Evolutionary conservation across 805 yeast genomes (phyloP).

Genomic region (Candida railenensis): DNA sequence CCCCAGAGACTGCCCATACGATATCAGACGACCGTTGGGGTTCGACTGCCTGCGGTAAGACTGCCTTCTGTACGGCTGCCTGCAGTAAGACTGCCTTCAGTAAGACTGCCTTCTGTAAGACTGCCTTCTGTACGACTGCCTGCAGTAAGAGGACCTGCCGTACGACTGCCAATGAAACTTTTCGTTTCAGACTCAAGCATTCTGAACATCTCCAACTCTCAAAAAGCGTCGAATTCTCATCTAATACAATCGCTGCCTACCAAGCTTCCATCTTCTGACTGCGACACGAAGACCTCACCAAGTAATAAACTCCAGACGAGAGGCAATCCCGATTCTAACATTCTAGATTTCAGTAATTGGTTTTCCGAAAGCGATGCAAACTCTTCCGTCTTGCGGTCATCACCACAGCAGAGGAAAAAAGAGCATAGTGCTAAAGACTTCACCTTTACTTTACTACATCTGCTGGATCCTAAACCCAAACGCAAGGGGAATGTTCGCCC

Average conservation of each 20-base stretch:
- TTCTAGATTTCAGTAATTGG: constrained; percentile 21
- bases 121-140: no score
- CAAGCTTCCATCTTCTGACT: background rate
- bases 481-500: background rate
- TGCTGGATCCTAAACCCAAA: no score
- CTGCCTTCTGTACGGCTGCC: background rate
- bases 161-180: constrained; percentile 1
- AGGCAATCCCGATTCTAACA: background rate
- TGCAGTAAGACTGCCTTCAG: background rate
- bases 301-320: background rate
- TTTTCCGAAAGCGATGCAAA: constrained; percentile 20
- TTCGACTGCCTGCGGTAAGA: no score
- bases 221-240: background rate
- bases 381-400: background rate
- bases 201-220: background rate
- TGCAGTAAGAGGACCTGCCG: no score
- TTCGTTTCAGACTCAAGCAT: background rate
- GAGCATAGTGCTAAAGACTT: background rate
- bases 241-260: background rate
- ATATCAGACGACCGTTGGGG: background rate
- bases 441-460: no score
- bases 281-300: no score
- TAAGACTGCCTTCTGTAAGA: background rate
- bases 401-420: background rate
- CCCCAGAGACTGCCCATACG: background rate